Evolutionary conservation across 495 filamentous ascomycete genomes (phyloP).

Genomic region (Penicillium chermesinum): DNA sequence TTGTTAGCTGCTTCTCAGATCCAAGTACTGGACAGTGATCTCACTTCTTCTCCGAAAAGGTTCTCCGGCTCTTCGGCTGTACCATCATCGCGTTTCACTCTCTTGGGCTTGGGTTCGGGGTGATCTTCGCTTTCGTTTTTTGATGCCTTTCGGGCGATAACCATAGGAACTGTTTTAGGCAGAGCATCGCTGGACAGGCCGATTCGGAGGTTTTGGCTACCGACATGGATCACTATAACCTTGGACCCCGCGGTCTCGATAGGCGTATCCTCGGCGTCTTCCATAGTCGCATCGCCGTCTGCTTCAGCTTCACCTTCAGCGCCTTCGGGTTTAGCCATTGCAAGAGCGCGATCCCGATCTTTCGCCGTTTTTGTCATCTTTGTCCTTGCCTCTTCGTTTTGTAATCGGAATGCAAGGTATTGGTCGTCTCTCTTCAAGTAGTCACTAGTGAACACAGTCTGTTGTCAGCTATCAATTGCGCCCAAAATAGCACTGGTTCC

Average conservation of each 20-base stretch:
- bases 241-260: slow-evolving; percentile 73
- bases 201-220: slow-evolving; percentile 93
- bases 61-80: slow-evolving; percentile 61
- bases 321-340: slow-evolving; percentile 52
- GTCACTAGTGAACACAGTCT: slow-evolving; percentile 51
- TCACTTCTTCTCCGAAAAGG: slow-evolving; percentile 79
- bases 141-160: slow-evolving; percentile 70
- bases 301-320: slow-evolving; percentile 31
- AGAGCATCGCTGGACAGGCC: slow-evolving; percentile 91
- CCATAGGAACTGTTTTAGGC: slow-evolving; percentile 90
- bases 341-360: slow-evolving; percentile 79
- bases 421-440: slow-evolving; percentile 98
- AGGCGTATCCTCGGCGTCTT: slow-evolving; percentile 53
- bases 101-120: slow-evolving; percentile 78
- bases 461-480: too few relatives aligned
- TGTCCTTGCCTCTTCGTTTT: slow-evolving; percentile 75
- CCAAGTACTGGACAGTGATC: background rate
- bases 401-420: slow-evolving; percentile 78
- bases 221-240: slow-evolving; percentile 93
- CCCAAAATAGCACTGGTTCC: slow-evolving; percentile 1
- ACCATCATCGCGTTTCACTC: slow-evolving; percentile 69
- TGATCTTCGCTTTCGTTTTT: slow-evolving; percentile 78
- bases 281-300: slow-evolving; percentile 59
- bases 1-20: slow-evolving; percentile 10
- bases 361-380: slow-evolving; percentile 76